These are phyloP conservation scores for Craspedostauros australis DNA, from an alignment of 108 stramenopile species.

Conservation along the genomic window DNA sequence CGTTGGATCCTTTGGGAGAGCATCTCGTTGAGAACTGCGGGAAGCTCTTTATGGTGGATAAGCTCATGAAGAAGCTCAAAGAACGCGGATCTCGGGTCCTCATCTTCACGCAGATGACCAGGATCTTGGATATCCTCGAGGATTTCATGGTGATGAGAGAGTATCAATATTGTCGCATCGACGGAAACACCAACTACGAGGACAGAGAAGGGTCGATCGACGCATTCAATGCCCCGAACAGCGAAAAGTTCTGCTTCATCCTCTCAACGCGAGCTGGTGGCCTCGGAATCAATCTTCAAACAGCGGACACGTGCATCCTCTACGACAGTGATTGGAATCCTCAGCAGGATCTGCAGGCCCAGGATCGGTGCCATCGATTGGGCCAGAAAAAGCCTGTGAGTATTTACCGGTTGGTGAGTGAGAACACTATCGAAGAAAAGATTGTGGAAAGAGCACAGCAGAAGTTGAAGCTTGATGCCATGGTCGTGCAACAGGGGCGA, in stretches of 20 bases:
- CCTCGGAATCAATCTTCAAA: slow-evolving; percentile 89
- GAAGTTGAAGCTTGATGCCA: slow-evolving; percentile 99
- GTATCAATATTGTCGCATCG: slow-evolving; percentile 95
- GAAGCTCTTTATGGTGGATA: slow-evolving; percentile 85
- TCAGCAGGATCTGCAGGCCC: slow-evolving; percentile 98
- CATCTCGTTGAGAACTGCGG: slow-evolving; percentile 85
- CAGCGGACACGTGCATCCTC: slow-evolving; percentile 78
- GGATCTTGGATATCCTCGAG: slow-evolving; percentile 93
- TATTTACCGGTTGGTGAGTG: slow-evolving; percentile 96
- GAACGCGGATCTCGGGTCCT: slow-evolving; percentile 89
- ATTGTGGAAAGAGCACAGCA: slow-evolving; percentile 99
- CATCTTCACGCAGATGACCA: slow-evolving; percentile 98
- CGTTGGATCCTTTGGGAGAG: slow-evolving; percentile 82
- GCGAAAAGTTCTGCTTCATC: slow-evolving; percentile 87
- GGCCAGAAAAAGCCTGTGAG: slow-evolving; percentile 96
- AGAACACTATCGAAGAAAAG: slow-evolving; percentile 98
- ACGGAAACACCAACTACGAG: slow-evolving; percentile 95
- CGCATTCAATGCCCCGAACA: slow-evolving; percentile 85
- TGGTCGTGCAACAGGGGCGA: slow-evolving; percentile 97
- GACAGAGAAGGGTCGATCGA: slow-evolving; percentile 89
- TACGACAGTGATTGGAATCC: slow-evolving; percentile 98
- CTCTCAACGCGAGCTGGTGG: slow-evolving; percentile 93
- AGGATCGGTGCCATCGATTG: slow-evolving; percentile 95
- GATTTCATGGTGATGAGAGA: slow-evolving; percentile 82
- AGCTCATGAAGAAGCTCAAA: slow-evolving; percentile 75